These are phyloP conservation scores for Kwoniella europaea DNA, from an alignment of 768 basidiomycete genomes.

Conservation along the genomic window DNA sequence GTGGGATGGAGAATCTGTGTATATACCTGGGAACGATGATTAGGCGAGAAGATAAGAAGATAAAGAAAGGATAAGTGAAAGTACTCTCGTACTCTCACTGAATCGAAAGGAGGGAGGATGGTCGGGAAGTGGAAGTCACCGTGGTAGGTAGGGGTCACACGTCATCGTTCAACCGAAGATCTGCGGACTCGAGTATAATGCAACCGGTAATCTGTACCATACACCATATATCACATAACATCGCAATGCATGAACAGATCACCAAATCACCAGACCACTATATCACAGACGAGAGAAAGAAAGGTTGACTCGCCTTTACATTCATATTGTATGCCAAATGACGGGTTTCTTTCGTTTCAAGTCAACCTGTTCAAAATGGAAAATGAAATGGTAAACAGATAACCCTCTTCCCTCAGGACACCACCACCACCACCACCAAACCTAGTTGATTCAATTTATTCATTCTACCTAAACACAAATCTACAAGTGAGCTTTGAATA, in stretches of 20 bases:
- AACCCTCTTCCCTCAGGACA: too few species aligned
- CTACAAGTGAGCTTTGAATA: constrained; percentile 60
- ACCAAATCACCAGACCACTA: not conserved
- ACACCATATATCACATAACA: not conserved
- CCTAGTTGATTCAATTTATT: not conserved
- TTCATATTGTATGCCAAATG: not conserved
- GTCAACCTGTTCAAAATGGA: not conserved
- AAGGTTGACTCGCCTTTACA: constrained; percentile 7
- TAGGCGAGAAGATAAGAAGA: not conserved
- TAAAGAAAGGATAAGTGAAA: not conserved
- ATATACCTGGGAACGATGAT: too few species aligned
- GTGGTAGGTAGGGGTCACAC: not conserved
- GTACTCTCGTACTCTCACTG: not conserved
- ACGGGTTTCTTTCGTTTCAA: not conserved
- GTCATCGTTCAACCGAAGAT: too few species aligned
- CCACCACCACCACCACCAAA: not conserved
- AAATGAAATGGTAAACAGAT: not conserved
- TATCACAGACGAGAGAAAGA: not conserved
- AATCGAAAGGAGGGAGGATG: not conserved
- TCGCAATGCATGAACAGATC: not conserved
- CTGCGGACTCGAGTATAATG: too few species aligned
- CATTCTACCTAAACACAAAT: constrained; percentile 11
- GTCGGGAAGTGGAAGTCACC: not conserved
- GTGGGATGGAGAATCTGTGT: too few species aligned
- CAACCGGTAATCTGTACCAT: too few species aligned